A percentile compares a stretch with the other conserved stretches of the same genome.
Conservation (phyloP, 208 protist genomes). For the Trichomonas vaginalis region DNA sequence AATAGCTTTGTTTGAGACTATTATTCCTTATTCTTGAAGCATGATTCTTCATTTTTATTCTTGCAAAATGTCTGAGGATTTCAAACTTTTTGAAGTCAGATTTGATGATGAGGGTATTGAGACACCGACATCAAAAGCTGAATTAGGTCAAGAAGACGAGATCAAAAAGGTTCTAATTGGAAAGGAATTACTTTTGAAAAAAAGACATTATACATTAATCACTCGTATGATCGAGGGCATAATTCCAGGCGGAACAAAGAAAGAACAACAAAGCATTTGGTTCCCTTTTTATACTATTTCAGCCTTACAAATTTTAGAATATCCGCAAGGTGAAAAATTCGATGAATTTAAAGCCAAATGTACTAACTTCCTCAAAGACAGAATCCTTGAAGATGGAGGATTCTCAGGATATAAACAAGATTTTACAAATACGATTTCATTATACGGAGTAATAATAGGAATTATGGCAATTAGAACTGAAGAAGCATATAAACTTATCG, state of each 20-base stretch:
- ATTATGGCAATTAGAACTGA: slow-evolving; percentile 41
- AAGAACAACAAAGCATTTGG: not conserved
- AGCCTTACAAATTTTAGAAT: not conserved
- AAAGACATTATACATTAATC: not conserved
- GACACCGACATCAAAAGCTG: not conserved
- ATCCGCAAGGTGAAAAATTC: not conserved
- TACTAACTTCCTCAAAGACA: not conserved
- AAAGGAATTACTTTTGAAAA: not conserved
- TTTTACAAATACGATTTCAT: not conserved
- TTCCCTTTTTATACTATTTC: not conserved
- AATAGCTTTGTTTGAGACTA: too few species aligned
- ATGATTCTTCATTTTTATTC: too few species aligned
- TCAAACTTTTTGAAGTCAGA: not conserved
- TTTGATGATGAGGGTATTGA: not conserved
- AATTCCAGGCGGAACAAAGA: not conserved
- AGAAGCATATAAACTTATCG: slow-evolving; percentile 19
- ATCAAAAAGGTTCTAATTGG: not conserved
- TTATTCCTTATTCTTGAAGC: too few species aligned
- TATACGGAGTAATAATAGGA: slow-evolving; percentile 46
- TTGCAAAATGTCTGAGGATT: not conserved
- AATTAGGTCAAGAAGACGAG: not conserved
- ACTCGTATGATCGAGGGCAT: not conserved
- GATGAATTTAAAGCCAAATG: not conserved
- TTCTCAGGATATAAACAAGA: not conserved
- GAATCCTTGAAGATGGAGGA: not conserved